Percentiles rank a stretch among this genome's conserved stretches.
phyloP scores from a whole-genome alignment of 176 grass and related monocot species.

The Eremochloa ophiuroides region DNA sequence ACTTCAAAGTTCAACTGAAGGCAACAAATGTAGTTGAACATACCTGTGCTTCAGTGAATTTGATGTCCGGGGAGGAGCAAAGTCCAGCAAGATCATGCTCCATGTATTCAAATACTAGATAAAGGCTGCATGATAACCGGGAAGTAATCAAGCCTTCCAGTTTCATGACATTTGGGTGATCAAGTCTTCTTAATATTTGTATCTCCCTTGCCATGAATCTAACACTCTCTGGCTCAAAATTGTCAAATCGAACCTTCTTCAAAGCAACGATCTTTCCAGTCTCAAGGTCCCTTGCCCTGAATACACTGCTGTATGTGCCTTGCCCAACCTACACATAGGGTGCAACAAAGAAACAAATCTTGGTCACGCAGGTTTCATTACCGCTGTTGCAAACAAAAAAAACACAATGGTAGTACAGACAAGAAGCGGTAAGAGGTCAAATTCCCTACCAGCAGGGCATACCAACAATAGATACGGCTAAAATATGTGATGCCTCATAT shows the following conservation, averaged over 20 bases:
- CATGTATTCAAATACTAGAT: slow-evolving; percentile 99
- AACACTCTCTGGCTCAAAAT: slow-evolving; percentile 94
- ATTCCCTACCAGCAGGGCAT: slow-evolving; percentile 5
- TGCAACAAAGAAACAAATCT: not conserved
- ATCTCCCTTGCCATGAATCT: slow-evolving; percentile 98
- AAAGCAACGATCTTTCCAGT: slow-evolving; percentile 90
- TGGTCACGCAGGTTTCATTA: not conserved
- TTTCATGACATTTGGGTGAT: slow-evolving; percentile 97
- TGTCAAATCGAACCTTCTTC: slow-evolving; percentile 97
- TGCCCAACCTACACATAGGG: slow-evolving; percentile 70
- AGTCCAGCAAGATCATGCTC: slow-evolving; percentile 96
- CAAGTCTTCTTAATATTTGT: slow-evolving; percentile 79
- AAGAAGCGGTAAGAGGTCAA: not conserved
- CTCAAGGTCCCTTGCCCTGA: slow-evolving; percentile 72
- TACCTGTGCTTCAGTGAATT: slow-evolving; percentile 87
- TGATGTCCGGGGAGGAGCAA: slow-evolving; percentile 79
- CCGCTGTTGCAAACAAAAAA: no score
- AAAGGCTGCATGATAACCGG: slow-evolving; percentile 76
- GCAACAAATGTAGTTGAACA: slow-evolving; percentile 6
- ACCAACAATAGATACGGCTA: not conserved
- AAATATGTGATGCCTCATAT: not conserved
- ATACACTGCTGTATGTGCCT: slow-evolving; percentile 97
- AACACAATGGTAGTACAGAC: no score
- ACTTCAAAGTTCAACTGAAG: not conserved
- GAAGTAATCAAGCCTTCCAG: slow-evolving; percentile 96